Conservation (phyloP, 192 early-diverging fungal genomes). For the Coemansia erecta region DNA sequence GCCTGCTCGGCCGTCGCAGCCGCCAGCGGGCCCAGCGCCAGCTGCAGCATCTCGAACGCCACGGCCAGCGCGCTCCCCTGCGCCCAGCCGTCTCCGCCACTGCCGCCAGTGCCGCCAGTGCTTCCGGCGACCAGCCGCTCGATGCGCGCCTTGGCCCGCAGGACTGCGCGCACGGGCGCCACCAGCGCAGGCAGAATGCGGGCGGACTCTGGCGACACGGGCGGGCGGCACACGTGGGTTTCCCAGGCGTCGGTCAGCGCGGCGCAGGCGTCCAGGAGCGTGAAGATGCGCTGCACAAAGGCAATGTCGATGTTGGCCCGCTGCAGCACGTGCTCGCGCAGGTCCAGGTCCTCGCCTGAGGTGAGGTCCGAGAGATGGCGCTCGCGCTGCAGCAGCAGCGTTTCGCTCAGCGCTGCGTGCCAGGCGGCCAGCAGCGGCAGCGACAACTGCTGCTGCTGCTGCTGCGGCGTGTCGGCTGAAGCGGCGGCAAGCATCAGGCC, state of each 20-base stretch:
- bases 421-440: constrained; percentile 13
- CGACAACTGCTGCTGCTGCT: not conserved
- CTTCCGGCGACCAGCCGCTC: constrained; percentile 4
- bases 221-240: not conserved
- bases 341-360: not conserved
- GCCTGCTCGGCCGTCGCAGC: not conserved
- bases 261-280: constrained; percentile 29
- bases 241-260: constrained; percentile 22
- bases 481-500: not conserved
- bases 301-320: constrained; percentile 27
- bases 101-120: too few species aligned
- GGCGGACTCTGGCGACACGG: not conserved
- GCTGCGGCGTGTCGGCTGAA: too few species aligned
- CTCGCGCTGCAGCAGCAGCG: constrained; percentile 35
- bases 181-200: constrained; percentile 8
- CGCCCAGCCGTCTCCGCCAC: too few species aligned
- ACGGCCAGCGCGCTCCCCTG: constrained; percentile 40
- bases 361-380: constrained; percentile 8
- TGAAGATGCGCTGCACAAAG: constrained; percentile 26
- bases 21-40: not conserved
- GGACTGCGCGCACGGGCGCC: constrained; percentile 11
- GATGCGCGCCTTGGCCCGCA: constrained; percentile 12
- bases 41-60: constrained; percentile 38
- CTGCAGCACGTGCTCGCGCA: constrained; percentile 37
- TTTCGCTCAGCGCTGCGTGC: constrained; percentile 25